Evolutionary conservation across 805 yeast species (phyloP), one percentile per base, ranked within the genome.

Genomic region (Candida dendrica): DNA sequence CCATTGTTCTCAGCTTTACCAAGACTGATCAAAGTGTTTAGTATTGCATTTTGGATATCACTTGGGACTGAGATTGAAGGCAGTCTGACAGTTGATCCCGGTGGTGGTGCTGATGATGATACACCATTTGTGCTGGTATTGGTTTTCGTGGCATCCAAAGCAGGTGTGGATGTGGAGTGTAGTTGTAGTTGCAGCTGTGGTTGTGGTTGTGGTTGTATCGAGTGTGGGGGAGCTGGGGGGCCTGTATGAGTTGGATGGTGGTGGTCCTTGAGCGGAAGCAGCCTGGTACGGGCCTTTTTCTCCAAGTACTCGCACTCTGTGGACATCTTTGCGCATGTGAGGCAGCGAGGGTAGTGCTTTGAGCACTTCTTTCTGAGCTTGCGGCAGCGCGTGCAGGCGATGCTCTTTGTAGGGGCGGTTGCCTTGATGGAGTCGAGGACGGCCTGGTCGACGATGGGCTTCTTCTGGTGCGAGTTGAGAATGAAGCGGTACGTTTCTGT

Each of bases 281-380:
- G 35, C 30, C 30, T 27, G 10, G 13, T 4, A 9, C 30, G 13
- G 4, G 13, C 5, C 34, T 15, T 16, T 19, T 52, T 50, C 17
- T 56, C 59, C 13, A 52, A 46, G 27, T 57, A 58, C 20, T 48
- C 46, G 40, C 63, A 58, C 14, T 53, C 53, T 17, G 53, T 54
- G 16, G 68, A 66, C 40, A 74, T 69, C 46, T 69, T 69, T 41
- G 69, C 59, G 50, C 78, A 73, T 39, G 74, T 73, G 31, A 65
- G 60, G 54, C 79, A 73, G 17, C 68, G 69, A 1, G 77, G 77
- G 33, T 61, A 61, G 42, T 69, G 75, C 48, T 72, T 75, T 43
- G 73, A 75, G 52, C 77, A 72, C 48, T 72, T 72, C 64, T 71
- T 69, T 48, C 72, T 73, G 11, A 54, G 44, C 20, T 45, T 48